Base-by-base conservation (phyloP, 176 grass and related monocot species). In the Sorghum bicolor region DNA sequence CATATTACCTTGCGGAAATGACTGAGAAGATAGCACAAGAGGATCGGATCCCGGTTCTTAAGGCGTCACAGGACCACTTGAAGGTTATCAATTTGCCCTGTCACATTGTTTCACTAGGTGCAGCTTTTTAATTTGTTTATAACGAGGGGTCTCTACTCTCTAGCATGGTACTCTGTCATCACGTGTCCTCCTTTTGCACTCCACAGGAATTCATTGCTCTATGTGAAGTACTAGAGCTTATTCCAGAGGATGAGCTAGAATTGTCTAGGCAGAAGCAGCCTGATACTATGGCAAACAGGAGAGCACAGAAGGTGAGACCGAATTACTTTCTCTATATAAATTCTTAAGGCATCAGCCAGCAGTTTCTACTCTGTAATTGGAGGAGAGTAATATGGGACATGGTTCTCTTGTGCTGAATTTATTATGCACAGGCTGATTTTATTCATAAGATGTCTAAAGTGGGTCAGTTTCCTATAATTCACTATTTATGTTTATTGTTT, bases 201-300 rank as follows among this genome's bases (percentile, higher is more conserved):
- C 10, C 17, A 15, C 91, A 95, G 96, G 96, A 95, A 75, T 98
- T 95, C 76, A 86, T 98, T 88, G 88, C 93, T 37, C 82, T 70
- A 26, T 98, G 93, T 70, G 96, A 99, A 91, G 84, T 71, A 6
- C 44, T 99, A 64, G 96, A 94, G 87, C 91, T 99, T 81, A 86
- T 96, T 40, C 89, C 93, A 38, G 74, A 92, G 81, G 87, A 85
- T 39, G 93, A 99, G 79, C 75, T 96, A 32, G 87, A 92, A 79
- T 80, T 38, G 38, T 85, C 47, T 67, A 78, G 83, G 6, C 85
- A 90, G 72, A 79, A 63, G 86, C 84, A 80, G 20, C 11, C 79
- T 60, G 89, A 96, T 78, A 90, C 82, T n/a, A 41, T 62, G 78
- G 89, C 80, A 78, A 91, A 79, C 70, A 73, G 60, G 44, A 91